phyloP scores from a whole-genome alignment of 345 rosid genomes.

The Adansonia digitata region DNA sequence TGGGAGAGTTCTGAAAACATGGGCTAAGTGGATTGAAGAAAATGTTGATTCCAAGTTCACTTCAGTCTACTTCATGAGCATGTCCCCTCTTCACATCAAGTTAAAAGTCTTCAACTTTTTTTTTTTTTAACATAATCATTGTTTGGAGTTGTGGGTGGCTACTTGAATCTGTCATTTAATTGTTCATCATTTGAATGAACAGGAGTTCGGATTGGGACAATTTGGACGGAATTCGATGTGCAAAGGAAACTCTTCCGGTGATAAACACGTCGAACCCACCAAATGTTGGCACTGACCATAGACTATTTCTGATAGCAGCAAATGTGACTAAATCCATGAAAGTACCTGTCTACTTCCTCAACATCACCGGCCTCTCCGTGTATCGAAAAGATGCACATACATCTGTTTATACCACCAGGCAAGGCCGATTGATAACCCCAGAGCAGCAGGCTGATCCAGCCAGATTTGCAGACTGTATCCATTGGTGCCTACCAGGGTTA shows the following conservation, averaged over 20 bases:
- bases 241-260: constrained; percentile 53
- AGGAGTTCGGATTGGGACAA: constrained; percentile 74
- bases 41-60: constrained; percentile 35
- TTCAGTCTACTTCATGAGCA: constrained; percentile 33
- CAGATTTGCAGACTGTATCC: constrained; percentile 66
- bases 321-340: constrained; percentile 47
- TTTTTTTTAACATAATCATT: no score
- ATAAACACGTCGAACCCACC: constrained; percentile 28
- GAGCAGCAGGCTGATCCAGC: constrained; percentile 51
- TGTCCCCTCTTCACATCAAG: constrained; percentile 57
- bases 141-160: no score
- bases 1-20: not conserved
- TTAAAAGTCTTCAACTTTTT: constrained; percentile 6
- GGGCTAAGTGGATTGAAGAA: not conserved
- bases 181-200: constrained; percentile 1
- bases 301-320: constrained; percentile 37
- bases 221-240: constrained; percentile 51
- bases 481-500: constrained; percentile 91
- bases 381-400: constrained; percentile 83
- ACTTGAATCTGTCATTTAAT: not conserved
- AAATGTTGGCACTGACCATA: constrained; percentile 54
- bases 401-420: constrained; percentile 39
- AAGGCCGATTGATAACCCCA: constrained; percentile 38
- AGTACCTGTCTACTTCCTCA: constrained; percentile 41
- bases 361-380: constrained; percentile 65